A percentile compares a stretch with the other conserved stretches of the same genome.
These are phyloP conservation scores for Verticillium alfalfae DNA, from an alignment of 2,329 filamentous ascomycete genomes.

Conservation along the genomic window DNA sequence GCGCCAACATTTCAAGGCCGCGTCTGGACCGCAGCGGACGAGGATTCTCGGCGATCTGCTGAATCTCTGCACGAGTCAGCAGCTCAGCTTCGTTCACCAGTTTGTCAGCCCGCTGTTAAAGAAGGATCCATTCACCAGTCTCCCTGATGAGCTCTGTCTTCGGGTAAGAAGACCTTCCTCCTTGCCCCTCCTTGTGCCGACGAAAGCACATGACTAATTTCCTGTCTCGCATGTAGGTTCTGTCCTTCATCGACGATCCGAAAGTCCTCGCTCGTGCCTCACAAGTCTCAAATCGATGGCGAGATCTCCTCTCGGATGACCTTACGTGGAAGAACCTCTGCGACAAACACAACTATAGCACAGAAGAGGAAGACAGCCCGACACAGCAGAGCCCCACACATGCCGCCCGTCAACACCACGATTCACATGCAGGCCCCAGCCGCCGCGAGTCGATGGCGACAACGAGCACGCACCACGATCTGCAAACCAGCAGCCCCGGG, in stretches of 20 bases:
- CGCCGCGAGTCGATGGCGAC: slow-evolving; percentile 18
- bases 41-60: slow-evolving; percentile 81
- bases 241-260: slow-evolving; percentile 96
- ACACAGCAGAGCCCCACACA: slow-evolving; percentile 13
- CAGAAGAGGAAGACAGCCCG: slow-evolving; percentile 23
- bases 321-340: slow-evolving; percentile 98
- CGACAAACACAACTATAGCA: slow-evolving; percentile 80
- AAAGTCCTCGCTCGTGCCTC: slow-evolving; percentile 89
- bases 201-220: background rate
- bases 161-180: slow-evolving; percentile 51
- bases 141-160: slow-evolving; percentile 90
- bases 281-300: slow-evolving; percentile 93
- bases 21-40: slow-evolving; percentile 70
- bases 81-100: slow-evolving; percentile 92
- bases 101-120: slow-evolving; percentile 92
- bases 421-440: slow-evolving; percentile 24
- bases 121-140: slow-evolving; percentile 88
- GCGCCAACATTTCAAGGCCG: slow-evolving; percentile 72
- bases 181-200: too few species aligned
- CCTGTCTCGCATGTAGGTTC: slow-evolving; percentile 50
- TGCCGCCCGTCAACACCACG: background rate
- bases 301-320: slow-evolving; percentile 88
- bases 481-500: slow-evolving; percentile 26
- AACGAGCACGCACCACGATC: background rate
- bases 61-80: slow-evolving; percentile 90